A percentile compares a stretch with the other conserved stretches of the same genome.
phyloP scores from a whole-genome alignment of 1,284 basidiomycete species.

The Pseudomicrostroma phylloplanum region DNA sequence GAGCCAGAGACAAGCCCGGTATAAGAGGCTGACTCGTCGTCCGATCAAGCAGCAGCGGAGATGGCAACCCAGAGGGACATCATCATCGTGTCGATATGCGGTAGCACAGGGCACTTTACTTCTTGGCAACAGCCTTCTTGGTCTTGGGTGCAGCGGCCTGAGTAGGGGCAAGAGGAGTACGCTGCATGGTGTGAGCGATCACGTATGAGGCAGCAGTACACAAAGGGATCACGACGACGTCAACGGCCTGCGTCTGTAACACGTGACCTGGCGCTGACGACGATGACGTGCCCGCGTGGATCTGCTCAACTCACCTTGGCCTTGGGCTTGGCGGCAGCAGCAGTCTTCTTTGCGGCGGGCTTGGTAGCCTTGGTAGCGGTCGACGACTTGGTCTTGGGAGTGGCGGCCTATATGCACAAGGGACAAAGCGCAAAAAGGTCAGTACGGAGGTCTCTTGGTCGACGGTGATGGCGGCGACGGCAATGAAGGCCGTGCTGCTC shows the following conservation, averaged over 20 bases:
- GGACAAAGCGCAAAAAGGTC: neutral
- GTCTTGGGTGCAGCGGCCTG: conserved; percentile 25
- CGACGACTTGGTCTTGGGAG: conserved; percentile 27
- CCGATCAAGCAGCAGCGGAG: too few species aligned
- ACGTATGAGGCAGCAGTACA: neutral
- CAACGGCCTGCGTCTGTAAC: too few species aligned
- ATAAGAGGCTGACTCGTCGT: too few species aligned
- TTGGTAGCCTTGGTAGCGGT: conserved; percentile 43
- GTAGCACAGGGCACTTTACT: conserved; percentile 5
- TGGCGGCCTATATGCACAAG: conserved; percentile 2
- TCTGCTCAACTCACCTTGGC: neutral
- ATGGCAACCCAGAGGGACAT: too few species aligned
- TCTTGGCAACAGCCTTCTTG: conserved; percentile 24
- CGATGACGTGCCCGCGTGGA: neutral
- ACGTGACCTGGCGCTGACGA: neutral
- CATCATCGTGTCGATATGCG: too few species aligned
- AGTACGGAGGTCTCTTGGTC: neutral
- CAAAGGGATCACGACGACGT: neutral
- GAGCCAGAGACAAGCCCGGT: too few species aligned
- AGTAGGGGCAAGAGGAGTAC: neutral
- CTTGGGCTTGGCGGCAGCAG: conserved; percentile 17
- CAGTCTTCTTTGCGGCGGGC: conserved; percentile 27
- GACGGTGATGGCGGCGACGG: neutral
- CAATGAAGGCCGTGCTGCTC: neutral
- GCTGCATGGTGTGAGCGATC: neutral